These are phyloP conservation scores for Podosphaera leucotricha DNA, from an alignment of 2,329 filamentous ascomycete genomes.

Conservation along the genomic window DNA sequence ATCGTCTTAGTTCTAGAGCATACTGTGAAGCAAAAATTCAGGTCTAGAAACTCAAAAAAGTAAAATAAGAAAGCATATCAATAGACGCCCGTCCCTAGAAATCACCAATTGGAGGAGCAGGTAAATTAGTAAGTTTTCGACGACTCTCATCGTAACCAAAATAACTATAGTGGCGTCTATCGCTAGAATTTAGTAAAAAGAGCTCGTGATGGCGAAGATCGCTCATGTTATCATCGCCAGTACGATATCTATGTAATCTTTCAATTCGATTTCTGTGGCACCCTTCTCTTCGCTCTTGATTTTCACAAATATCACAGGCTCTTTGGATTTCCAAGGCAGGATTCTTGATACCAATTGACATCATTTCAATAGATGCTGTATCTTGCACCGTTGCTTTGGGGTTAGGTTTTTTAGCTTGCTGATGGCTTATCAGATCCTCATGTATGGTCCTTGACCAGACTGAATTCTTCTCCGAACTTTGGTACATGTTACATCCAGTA, in stretches of 20 bases:
- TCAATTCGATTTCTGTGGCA: slow-evolving; percentile 22
- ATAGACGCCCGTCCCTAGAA: background rate
- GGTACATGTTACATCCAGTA: slow-evolving; percentile 40
- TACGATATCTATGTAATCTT: slow-evolving; percentile 16
- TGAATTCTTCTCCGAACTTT: slow-evolving; percentile 38
- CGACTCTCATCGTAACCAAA: slow-evolving; percentile 22
- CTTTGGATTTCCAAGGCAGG: slow-evolving; percentile 43
- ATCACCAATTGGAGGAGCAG: slow-evolving; percentile 15
- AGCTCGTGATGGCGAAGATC: slow-evolving; percentile 5
- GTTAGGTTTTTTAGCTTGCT: slow-evolving; percentile 39
- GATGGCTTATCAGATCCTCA: slow-evolving; percentile 36
- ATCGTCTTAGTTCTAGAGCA: no score
- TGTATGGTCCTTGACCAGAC: slow-evolving; percentile 33
- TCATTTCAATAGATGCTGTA: slow-evolving; percentile 40
- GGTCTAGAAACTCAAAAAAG: no score
- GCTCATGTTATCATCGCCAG: slow-evolving; percentile 6
- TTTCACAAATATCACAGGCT: slow-evolving; percentile 34
- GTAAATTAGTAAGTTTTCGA: slow-evolving; percentile 19
- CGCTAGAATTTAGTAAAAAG: slow-evolving; percentile 3
- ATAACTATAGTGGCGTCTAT: slow-evolving; percentile 16
- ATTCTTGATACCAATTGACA: slow-evolving; percentile 42
- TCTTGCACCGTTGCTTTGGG: slow-evolving; percentile 37
- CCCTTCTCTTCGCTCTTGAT: slow-evolving; percentile 25
- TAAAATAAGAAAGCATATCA: no score
- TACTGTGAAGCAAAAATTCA: no score